A percentile compares a stretch with the other conserved stretches of the same genome.
phyloP scores from a whole-genome alignment of 495 filamentous ascomycete genomes.

The Pseudomonodictys pantanalensis region DNA sequence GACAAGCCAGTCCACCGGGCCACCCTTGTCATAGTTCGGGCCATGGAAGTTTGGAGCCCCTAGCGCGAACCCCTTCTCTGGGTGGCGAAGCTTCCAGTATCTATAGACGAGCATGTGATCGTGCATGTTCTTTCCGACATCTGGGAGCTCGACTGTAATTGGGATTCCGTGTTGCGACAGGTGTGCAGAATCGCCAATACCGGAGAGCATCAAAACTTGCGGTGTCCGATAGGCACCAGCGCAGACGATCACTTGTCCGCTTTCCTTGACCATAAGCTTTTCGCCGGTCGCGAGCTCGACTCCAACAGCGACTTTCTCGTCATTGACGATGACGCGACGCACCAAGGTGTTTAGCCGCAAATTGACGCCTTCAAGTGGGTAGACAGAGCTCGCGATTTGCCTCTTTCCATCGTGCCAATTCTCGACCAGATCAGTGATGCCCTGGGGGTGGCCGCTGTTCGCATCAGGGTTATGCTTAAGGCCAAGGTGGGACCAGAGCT shows the following conservation, averaged over 20 bases:
- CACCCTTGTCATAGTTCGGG: slow-evolving; percentile 23
- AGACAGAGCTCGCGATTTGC: slow-evolving; percentile 16
- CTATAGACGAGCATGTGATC: slow-evolving; percentile 47
- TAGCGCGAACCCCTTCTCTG: slow-evolving; percentile 14
- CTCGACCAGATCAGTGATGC: slow-evolving; percentile 21
- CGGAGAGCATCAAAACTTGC: slow-evolving; percentile 61
- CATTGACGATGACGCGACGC: slow-evolving; percentile 1
- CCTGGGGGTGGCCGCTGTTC: slow-evolving; percentile 17
- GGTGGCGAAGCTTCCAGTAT: slow-evolving; percentile 30
- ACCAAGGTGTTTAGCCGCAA: slow-evolving; percentile 8
- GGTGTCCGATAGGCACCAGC: slow-evolving; percentile 59
- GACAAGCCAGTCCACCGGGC: slow-evolving; percentile 25
- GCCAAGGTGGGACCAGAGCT: slow-evolving; percentile 10
- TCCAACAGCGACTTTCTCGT: neutral
- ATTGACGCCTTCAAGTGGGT: slow-evolving; percentile 9
- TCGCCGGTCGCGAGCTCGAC: slow-evolving; percentile 10
- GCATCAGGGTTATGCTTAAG: slow-evolving; percentile 7
- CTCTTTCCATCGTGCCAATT: slow-evolving; percentile 23
- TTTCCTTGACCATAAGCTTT: slow-evolving; percentile 5
- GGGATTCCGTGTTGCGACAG: slow-evolving; percentile 53
- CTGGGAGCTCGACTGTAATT: slow-evolving; percentile 47
- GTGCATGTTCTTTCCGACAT: slow-evolving; percentile 57
- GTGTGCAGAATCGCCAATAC: slow-evolving; percentile 55
- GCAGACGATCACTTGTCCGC: slow-evolving; percentile 54
- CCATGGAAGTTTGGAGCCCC: slow-evolving; percentile 14